Percentiles rank a stretch among this genome's conserved stretches.
Evolutionary conservation across 352 stramenopile genomes (phyloP).

Genomic region (Phytophthora pistaciae): DNA sequence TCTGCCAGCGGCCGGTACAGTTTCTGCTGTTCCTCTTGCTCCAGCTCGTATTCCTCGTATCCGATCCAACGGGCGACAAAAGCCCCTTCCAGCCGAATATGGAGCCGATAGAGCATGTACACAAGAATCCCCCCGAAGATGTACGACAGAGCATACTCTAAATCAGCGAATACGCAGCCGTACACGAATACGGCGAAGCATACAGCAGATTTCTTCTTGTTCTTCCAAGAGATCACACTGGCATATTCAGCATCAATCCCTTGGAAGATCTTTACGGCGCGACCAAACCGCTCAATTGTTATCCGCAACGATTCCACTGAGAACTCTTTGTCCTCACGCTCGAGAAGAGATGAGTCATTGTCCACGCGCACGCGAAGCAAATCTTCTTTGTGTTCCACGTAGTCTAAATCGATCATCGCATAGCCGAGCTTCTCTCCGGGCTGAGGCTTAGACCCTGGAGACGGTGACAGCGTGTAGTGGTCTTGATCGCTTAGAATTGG

Average conservation of each 20-base stretch:
- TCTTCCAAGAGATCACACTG: conserved; percentile 88
- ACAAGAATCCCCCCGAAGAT: conserved; percentile 65
- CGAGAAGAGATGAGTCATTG: conserved; percentile 60
- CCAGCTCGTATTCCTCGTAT: conserved; percentile 79
- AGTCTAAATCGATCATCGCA: conserved; percentile 67
- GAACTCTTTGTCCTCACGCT: conserved; percentile 81
- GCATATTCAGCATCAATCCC: conserved; percentile 81
- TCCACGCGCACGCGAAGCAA: conserved; percentile 67
- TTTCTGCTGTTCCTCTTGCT: conserved; percentile 77
- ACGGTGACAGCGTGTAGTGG: conserved; percentile 53
- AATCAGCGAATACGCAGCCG: conserved; percentile 72
- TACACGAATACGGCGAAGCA: conserved; percentile 71
- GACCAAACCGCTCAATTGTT: conserved; percentile 80
- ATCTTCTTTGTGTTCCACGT: conserved; percentile 78
- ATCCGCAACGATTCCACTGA: conserved; percentile 79
- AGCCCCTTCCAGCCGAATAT: conserved; percentile 68
- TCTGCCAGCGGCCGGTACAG: conserved; percentile 80
- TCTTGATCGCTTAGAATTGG: conserved; percentile 52
- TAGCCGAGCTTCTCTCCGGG: conserved; percentile 62
- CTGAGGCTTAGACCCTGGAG: conserved; percentile 37
- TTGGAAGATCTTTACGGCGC: conserved; percentile 75
- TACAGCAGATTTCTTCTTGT: conserved; percentile 81
- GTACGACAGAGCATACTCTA: conserved; percentile 81
- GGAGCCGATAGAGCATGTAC: conserved; percentile 85
- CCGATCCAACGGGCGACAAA: conserved; percentile 80